A percentile compares a stretch with the other conserved stretches of the same genome.
Conservation (phyloP, 805 yeast genomes). For the Metschnikowia cerradonensis region DNA sequence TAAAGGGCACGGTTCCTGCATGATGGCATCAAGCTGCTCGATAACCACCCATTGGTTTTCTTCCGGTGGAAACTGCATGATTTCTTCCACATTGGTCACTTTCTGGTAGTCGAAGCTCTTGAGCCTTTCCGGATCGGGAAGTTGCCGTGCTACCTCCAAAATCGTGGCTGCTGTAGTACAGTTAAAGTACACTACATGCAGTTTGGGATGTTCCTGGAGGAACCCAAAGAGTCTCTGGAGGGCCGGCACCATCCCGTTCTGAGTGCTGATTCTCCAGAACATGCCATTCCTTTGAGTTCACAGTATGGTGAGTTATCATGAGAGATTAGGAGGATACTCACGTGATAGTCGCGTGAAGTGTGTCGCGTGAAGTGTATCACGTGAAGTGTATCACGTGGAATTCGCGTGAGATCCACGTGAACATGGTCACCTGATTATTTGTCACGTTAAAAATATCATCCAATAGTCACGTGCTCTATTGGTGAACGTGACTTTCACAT, state of each 20-base stretch:
- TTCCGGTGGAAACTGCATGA: slow-evolving; percentile 2
- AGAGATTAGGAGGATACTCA: not conserved
- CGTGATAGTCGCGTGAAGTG: not conserved
- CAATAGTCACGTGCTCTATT: too few relatives aligned
- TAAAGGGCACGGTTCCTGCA: slow-evolving; percentile 11
- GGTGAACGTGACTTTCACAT: not conserved
- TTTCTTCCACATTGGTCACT: slow-evolving; percentile 9
- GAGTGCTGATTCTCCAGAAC: slow-evolving; percentile 7
- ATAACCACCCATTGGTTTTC: slow-evolving; percentile 12
- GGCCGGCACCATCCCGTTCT: slow-evolving; percentile 3
- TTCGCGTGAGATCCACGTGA: not conserved
- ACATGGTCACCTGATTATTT: too few relatives aligned
- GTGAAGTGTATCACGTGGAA: too few relatives aligned
- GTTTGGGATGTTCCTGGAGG: slow-evolving; percentile 1
- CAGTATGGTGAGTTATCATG: too few relatives aligned
- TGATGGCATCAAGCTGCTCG: slow-evolving; percentile 16
- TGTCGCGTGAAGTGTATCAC: not conserved
- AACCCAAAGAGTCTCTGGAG: slow-evolving; percentile 8
- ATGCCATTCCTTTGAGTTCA: not conserved
- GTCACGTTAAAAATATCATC: too few relatives aligned
- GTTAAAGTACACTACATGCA: slow-evolving; percentile 13
- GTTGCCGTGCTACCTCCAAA: slow-evolving; percentile 10
- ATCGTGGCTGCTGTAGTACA: slow-evolving; percentile 13
- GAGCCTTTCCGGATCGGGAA: not conserved
- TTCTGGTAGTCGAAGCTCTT: slow-evolving; percentile 15